A percentile compares a stretch with the other conserved stretches of the same genome.
Evolutionary conservation across 108 stramenopile species (phyloP).

Genomic region (Nannochloropsis gaditana): DNA sequence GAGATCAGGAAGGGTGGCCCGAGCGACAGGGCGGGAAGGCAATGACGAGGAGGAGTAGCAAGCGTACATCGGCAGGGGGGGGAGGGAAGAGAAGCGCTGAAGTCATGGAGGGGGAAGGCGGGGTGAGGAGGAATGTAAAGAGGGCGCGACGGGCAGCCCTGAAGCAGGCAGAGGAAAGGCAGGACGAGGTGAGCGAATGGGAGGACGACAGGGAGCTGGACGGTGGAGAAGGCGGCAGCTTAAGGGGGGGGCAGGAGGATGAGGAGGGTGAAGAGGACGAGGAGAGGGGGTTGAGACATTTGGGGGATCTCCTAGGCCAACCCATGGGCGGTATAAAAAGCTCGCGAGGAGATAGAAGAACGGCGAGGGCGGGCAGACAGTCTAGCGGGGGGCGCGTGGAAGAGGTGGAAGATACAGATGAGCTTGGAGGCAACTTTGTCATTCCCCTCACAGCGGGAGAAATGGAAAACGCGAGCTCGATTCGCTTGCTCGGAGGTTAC

Average conservation of each 20-base stretch:
- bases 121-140: not conserved
- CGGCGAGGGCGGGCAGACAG: not conserved
- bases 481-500: not conserved
- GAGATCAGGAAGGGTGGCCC: not conserved
- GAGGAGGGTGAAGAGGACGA: conserved; percentile 41
- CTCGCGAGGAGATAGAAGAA: not conserved
- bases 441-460: conserved; percentile 4
- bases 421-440: not conserved
- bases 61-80: not conserved
- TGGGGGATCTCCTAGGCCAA: not conserved
- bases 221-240: conserved; percentile 23
- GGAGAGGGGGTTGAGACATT: conserved; percentile 29
- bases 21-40: not conserved
- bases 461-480: conserved; percentile 12
- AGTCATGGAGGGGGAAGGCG: not conserved
- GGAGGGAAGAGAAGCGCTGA: not conserved
- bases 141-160: not conserved
- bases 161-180: not conserved
- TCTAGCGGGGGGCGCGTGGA: not conserved
- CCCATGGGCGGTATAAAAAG: not conserved
- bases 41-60: not conserved
- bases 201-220: conserved; percentile 23
- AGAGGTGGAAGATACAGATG: not conserved
- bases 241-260: conserved; percentile 37
- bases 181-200: conserved; percentile 15